Conservation (phyloP, 2,329 filamentous ascomycete genomes). For the Berkeleyomyces rouxiae region DNA sequence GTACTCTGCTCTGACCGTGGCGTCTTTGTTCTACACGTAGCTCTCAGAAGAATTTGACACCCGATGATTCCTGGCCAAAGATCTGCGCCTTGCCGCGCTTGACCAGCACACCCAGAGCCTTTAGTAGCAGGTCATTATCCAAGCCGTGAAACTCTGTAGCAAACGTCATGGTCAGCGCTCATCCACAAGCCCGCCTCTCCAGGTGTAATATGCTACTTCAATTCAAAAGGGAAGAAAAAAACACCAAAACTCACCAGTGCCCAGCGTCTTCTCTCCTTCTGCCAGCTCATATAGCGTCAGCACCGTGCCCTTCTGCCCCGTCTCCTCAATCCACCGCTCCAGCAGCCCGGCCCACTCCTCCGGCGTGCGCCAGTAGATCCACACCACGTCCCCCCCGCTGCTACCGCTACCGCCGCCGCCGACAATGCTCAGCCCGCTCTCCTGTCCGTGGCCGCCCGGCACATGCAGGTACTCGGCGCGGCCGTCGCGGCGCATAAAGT, state of each 20-base stretch:
- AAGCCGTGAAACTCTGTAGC: slow-evolving; percentile 67
- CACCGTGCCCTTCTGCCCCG: slow-evolving; percentile 75
- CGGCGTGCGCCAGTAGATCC: slow-evolving; percentile 70
- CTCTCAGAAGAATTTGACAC: slow-evolving; percentile 86
- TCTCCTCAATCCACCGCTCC: slow-evolving; percentile 69
- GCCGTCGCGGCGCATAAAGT: slow-evolving; percentile 41
- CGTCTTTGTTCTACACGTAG: not conserved
- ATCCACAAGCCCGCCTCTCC: too few species aligned
- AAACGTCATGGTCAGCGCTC: not conserved
- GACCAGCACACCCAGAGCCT: slow-evolving; percentile 63
- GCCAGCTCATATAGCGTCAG: slow-evolving; percentile 84
- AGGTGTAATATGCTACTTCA: not conserved
- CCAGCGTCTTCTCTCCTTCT: slow-evolving; percentile 65
- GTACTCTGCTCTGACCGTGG: not conserved
- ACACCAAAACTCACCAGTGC: slow-evolving; percentile 36
- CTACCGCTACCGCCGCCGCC: slow-evolving; percentile 21
- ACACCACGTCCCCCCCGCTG: slow-evolving; percentile 36
- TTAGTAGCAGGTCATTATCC: slow-evolving; percentile 64
- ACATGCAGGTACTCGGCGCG: slow-evolving; percentile 46
- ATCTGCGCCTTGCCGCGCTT: slow-evolving; percentile 86
- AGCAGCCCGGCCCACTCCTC: slow-evolving; percentile 80
- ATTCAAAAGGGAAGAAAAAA: not conserved
- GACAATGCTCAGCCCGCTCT: slow-evolving; percentile 17
- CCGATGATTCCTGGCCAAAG: slow-evolving; percentile 74
- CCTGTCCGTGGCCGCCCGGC: not conserved